Evolutionary conservation across 306 rosid species (phyloP).

Genomic region (Echinosophora koreensis): DNA sequence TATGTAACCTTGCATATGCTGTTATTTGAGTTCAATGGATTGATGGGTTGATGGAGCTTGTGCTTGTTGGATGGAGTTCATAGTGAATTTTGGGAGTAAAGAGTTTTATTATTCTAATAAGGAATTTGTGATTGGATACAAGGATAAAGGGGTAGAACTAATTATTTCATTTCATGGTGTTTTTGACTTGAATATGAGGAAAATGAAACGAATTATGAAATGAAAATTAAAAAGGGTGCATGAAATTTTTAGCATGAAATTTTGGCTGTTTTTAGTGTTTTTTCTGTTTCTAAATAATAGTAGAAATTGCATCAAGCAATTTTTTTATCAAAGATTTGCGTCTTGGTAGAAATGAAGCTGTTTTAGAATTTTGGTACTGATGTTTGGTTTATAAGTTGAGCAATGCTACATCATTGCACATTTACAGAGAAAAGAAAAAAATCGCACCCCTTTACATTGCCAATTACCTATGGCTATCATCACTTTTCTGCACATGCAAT

Average conservation of each 20-base stretch:
- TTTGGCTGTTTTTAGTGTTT: background rate
- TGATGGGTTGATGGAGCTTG: conserved; percentile 16
- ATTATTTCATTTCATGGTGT: conserved; percentile 27
- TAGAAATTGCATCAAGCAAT: background rate
- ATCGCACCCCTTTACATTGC: background rate
- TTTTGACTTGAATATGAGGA: background rate
- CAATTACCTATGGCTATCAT: background rate
- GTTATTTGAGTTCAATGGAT: conserved; percentile 29
- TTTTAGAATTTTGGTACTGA: background rate
- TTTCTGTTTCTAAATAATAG: background rate
- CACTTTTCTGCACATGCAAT: conserved; percentile 21
- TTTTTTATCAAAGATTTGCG: background rate
- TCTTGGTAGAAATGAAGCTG: background rate
- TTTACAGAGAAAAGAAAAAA: background rate
- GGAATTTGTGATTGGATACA: conserved; percentile 17
- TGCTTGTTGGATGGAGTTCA: conserved; percentile 25
- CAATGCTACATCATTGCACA: background rate
- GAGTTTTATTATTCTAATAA: background rate
- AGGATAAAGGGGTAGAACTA: background rate
- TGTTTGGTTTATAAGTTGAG: conserved; percentile 3
- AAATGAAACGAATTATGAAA: background rate
- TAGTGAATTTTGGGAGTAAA: background rate
- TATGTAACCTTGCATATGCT: conserved; percentile 10
- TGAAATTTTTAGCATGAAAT: conserved; percentile 21
- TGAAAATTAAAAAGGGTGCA: background rate